phyloP scores from a whole-genome alignment of 164 flowering plant genomes.

The Aristolochia contorta region DNA sequence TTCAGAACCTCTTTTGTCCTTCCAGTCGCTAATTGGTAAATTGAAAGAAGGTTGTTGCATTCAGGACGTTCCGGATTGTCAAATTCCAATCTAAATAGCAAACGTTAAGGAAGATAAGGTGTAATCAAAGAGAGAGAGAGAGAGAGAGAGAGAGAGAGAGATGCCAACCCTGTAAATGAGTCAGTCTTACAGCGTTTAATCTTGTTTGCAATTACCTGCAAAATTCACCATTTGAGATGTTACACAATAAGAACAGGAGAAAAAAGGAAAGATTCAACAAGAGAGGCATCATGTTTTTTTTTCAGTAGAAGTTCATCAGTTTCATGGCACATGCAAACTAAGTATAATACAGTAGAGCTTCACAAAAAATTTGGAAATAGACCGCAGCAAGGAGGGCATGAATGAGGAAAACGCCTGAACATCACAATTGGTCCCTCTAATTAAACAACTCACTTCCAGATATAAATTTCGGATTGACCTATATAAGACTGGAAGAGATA shows the following conservation, averaged over 20 bases:
- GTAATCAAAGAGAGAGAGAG: background rate
- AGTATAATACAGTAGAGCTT: too few relatives aligned
- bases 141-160: slow-evolving; percentile 5
- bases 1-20: slow-evolving; percentile 69
- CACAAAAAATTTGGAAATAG: too few relatives aligned
- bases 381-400: too few relatives aligned
- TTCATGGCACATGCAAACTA: too few relatives aligned
- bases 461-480: too few relatives aligned
- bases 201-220: slow-evolving; percentile 74
- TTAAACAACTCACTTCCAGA: too few relatives aligned
- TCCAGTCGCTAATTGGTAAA: slow-evolving; percentile 79
- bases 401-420: too few relatives aligned
- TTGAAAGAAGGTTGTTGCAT: slow-evolving; percentile 87
- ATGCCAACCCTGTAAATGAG: slow-evolving; percentile 64
- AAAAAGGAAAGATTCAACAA: too few relatives aligned
- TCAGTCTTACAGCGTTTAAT: slow-evolving; percentile 98
- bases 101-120: slow-evolving; percentile 1
- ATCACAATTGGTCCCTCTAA: too few relatives aligned
- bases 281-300: too few relatives aligned
- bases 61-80: slow-evolving; percentile 95
- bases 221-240: slow-evolving; percentile 4
- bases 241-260: background rate
- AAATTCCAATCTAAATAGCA: slow-evolving; percentile 59
- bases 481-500: too few relatives aligned
- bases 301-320: too few relatives aligned